Evolutionary conservation across 1,139 yeast genomes (phyloP).

Genomic region (Entelexis sorbosivorans): DNA sequence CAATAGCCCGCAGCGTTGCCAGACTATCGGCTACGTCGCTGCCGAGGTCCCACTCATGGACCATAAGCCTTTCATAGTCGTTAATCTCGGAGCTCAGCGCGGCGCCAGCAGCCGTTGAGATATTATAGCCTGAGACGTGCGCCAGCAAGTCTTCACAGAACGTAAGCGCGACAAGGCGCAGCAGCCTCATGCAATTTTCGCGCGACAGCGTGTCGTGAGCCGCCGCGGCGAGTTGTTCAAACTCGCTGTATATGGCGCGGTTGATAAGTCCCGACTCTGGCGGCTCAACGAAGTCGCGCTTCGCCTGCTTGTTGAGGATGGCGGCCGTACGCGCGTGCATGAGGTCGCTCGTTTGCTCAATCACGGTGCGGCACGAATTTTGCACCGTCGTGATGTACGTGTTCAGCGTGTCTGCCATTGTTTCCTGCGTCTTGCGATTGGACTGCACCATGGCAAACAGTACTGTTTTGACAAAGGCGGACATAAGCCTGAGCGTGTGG

Average conservation of each 20-base stretch:
- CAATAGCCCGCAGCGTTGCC: constrained; percentile 66
- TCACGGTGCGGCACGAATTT: constrained; percentile 32
- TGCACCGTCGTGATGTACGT: constrained; percentile 59
- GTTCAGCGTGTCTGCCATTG: constrained; percentile 57
- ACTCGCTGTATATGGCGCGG: constrained; percentile 47
- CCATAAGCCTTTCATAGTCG: constrained; percentile 63
- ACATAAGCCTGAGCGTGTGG: constrained; percentile 48
- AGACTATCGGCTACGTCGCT: constrained; percentile 53
- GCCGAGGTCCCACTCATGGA: constrained; percentile 47
- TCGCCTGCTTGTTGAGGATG: constrained; percentile 16
- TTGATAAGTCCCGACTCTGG: constrained; percentile 50
- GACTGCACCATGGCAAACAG: constrained; percentile 59
- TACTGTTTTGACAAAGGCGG: constrained; percentile 61
- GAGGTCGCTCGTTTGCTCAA: constrained; percentile 19
- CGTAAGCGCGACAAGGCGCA: constrained; percentile 50
- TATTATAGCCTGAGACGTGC: constrained; percentile 66
- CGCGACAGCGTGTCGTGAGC: constrained; percentile 38
- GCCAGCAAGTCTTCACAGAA: constrained; percentile 51
- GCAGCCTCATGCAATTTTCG: constrained; percentile 43
- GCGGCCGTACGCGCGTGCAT: constrained; percentile 15
- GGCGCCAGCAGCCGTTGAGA: constrained; percentile 74
- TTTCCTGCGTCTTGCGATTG: constrained; percentile 39
- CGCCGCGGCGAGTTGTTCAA: constrained; percentile 34
- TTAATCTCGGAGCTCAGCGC: constrained; percentile 73
- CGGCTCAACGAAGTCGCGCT: constrained; percentile 36